Conservation (phyloP, 2,329 filamentous ascomycete species). For the Elsinoe fawcettii region DNA sequence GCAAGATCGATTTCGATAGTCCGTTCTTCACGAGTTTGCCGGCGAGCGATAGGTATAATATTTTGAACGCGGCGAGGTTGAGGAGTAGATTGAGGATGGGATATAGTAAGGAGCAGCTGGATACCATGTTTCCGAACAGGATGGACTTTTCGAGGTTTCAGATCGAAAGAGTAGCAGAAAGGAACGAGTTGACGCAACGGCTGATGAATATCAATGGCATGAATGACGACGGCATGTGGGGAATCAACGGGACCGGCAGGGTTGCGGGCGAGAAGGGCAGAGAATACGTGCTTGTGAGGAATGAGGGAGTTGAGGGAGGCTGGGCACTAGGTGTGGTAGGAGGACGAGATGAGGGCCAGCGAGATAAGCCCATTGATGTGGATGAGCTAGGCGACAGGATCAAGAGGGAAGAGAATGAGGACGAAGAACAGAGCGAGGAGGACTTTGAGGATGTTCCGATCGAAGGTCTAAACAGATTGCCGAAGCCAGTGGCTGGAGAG, state of each 20-base stretch:
- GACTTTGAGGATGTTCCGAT: conserved; percentile 92
- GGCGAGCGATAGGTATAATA: conserved; percentile 88
- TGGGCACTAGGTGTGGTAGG: conserved; percentile 94
- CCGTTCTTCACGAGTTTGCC: conserved; percentile 92
- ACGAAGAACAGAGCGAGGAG: conserved; percentile 60
- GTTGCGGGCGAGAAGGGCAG: conserved; percentile 79
- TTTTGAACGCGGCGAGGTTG: conserved; percentile 84
- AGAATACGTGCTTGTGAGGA: conserved; percentile 94
- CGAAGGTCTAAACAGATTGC: conserved; percentile 76
- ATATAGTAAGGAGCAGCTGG: conserved; percentile 89
- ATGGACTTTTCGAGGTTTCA: conserved; percentile 98
- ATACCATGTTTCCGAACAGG: conserved; percentile 92
- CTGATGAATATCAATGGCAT: conserved; percentile 93
- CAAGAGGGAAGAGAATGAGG: conserved; percentile 49
- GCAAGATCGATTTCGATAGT: conserved; percentile 95
- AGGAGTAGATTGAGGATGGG: conserved; percentile 90
- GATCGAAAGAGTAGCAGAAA: conserved; percentile 84
- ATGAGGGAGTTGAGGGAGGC: conserved; percentile 87
- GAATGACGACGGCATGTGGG: conserved; percentile 65
- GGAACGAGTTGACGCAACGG: conserved; percentile 89
- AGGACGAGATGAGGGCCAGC: conserved; percentile 67
- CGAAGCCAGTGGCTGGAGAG: conserved; percentile 44
- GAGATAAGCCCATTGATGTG: conserved; percentile 85
- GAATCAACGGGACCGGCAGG: conserved; percentile 52
- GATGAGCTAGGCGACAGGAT: conserved; percentile 52